Evolutionary conservation across 768 basidiomycete genomes (phyloP).

Genomic region (Collybiopsis luxurians): DNA sequence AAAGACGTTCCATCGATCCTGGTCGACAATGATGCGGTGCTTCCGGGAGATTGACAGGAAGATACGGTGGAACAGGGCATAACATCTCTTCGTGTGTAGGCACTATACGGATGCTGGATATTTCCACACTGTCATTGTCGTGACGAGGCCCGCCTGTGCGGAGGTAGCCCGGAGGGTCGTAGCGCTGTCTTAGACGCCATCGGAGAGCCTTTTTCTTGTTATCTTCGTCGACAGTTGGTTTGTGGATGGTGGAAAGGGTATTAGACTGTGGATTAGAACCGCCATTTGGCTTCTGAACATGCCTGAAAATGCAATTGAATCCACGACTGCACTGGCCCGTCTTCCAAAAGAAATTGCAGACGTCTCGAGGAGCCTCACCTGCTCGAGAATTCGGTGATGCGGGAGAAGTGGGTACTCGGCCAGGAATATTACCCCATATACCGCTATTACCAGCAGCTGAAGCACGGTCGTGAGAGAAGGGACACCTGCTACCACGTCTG

Average conservation of each 20-base stretch:
- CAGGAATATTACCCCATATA: background rate
- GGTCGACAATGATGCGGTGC: constrained; percentile 62
- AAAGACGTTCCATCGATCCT: constrained; percentile 59
- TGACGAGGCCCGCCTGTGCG: constrained; percentile 55
- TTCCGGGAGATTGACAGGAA: constrained; percentile 56
- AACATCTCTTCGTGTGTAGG: constrained; percentile 70
- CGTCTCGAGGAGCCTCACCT: background rate
- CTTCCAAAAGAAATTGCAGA: constrained; percentile 10
- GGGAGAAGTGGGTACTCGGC: background rate
- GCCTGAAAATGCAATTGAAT: constrained; percentile 5
- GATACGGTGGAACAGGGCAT: constrained; percentile 44
- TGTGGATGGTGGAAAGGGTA: background rate
- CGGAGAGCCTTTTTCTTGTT: constrained; percentile 30
- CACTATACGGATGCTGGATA: constrained; percentile 59
- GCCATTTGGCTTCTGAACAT: constrained; percentile 1
- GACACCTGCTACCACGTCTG: background rate
- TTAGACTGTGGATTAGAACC: background rate
- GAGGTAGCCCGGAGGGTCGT: constrained; percentile 54
- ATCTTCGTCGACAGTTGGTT: background rate
- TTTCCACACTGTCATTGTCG: constrained; percentile 62
- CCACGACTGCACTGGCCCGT: constrained; percentile 14
- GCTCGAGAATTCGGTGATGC: background rate
- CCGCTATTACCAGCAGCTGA: background rate
- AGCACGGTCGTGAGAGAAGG: constrained; percentile 1
- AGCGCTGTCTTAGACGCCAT: constrained; percentile 37